Evolutionary conservation across 305 asterid genomes (phyloP).

Genomic region (Solanum hybrid): DNA sequence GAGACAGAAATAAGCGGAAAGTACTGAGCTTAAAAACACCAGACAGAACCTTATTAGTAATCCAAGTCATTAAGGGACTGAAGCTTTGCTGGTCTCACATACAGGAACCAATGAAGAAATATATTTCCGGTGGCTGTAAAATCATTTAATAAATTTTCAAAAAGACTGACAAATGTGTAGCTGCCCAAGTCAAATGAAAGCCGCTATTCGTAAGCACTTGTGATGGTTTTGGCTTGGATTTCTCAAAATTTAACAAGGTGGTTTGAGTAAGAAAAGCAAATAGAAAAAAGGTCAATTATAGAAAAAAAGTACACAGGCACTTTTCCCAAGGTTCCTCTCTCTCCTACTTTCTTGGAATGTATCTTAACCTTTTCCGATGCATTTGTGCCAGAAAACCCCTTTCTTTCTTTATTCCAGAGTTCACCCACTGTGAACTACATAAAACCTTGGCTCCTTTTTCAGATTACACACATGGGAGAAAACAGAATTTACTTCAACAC

Average conservation of each 20-base stretch:
- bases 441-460: neutral
- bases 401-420: neutral
- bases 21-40: slow-evolving; percentile 1
- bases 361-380: neutral
- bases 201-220: neutral
- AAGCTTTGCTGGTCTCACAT: neutral
- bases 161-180: neutral
- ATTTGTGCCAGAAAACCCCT: neutral
- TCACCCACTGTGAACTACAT: neutral
- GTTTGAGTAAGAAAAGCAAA: neutral
- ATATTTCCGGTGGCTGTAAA: neutral
- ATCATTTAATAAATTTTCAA: neutral
- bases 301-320: neutral
- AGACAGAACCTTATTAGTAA: neutral
- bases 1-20: slow-evolving; percentile 11
- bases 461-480: neutral
- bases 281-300: neutral
- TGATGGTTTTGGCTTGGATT: neutral
- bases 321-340: neutral
- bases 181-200: neutral
- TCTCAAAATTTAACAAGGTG: neutral
- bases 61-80: neutral
- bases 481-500: neutral
- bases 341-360: neutral
- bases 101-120: neutral